Conservation (phyloP, 306 rosid species). For the Castanea crenata region DNA sequence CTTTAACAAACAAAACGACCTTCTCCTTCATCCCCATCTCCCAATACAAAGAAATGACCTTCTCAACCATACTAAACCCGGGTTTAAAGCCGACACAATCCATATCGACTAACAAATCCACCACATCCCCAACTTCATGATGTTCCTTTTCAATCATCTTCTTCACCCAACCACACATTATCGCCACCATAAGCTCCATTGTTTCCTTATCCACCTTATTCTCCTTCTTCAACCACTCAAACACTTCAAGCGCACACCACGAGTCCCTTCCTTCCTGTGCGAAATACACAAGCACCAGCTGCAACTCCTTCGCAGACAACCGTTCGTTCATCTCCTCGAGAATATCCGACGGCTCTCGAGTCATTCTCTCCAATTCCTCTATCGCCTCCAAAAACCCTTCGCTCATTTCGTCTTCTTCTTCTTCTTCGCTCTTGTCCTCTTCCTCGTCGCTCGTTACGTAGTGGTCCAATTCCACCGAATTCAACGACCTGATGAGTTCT, state of each 20-base stretch:
- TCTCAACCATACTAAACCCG: slow-evolving; percentile 89
- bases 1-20: slow-evolving; percentile 68
- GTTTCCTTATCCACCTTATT: slow-evolving; percentile 93
- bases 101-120: slow-evolving; percentile 94
- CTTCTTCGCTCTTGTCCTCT: too few species aligned
- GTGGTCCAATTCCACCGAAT: slow-evolving; percentile 79
- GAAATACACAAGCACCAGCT: slow-evolving; percentile 89
- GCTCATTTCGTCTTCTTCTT: slow-evolving; percentile 62
- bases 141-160: slow-evolving; percentile 65
- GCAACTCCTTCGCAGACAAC: slow-evolving; percentile 76
- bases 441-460: slow-evolving; percentile 83
- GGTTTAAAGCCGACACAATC: slow-evolving; percentile 95
- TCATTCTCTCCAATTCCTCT: slow-evolving; percentile 90
- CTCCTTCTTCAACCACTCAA: slow-evolving; percentile 95
- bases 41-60: slow-evolving; percentile 93
- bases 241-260: slow-evolving; percentile 97
- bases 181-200: slow-evolving; percentile 93
- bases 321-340: slow-evolving; percentile 95
- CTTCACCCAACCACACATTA: slow-evolving; percentile 94
- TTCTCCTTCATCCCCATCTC: slow-evolving; percentile 82
- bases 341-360: slow-evolving; percentile 94
- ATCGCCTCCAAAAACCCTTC: slow-evolving; percentile 90
- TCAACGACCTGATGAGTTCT: slow-evolving; percentile 43
- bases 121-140: slow-evolving; percentile 61
- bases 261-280: slow-evolving; percentile 97